These are phyloP conservation scores for Aspergillus homomorphus DNA, from an alignment of 495 filamentous ascomycete species.

Conservation along the genomic window DNA sequence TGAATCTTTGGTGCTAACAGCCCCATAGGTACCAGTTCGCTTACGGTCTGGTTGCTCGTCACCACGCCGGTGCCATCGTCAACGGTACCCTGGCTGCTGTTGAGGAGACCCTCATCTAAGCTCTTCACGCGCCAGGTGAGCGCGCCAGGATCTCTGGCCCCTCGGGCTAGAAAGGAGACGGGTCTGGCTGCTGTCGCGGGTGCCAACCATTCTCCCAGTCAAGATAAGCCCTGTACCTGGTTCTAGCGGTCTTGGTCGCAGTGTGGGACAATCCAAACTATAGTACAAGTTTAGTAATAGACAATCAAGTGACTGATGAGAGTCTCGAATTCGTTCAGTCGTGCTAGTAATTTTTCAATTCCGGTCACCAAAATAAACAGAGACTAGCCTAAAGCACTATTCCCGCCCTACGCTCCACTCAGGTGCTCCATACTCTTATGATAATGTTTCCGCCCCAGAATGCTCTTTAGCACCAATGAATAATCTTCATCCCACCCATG, in stretches of 20 bases:
- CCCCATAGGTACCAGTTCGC: constrained; percentile 34
- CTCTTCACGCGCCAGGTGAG: not conserved
- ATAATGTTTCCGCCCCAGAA: too few species aligned
- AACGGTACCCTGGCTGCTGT: constrained; percentile 43
- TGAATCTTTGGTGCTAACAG: not conserved
- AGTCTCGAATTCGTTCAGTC: too few species aligned
- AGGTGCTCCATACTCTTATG: too few species aligned
- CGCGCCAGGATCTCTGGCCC: too few species aligned
- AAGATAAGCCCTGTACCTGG: not conserved
- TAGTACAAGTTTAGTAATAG: not conserved
- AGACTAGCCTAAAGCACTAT: too few species aligned
- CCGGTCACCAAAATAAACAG: too few species aligned
- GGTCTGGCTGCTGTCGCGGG: not conserved
- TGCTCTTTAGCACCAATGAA: too few species aligned
- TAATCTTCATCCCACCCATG: too few species aligned
- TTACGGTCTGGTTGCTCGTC: constrained; percentile 49
- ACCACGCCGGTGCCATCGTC: constrained; percentile 44
- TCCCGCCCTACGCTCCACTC: too few species aligned
- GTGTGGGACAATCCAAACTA: not conserved
- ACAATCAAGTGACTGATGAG: too few species aligned
- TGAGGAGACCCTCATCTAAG: constrained; percentile 29
- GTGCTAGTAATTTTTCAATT: too few species aligned
- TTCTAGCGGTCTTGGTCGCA: not conserved
- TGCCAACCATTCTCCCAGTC: not conserved
- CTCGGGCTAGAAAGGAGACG: not conserved